Evolutionary conservation across 768 basidiomycete species (phyloP), one percentile per base, ranked within the genome.

Genomic region (Terana coerulea): DNA sequence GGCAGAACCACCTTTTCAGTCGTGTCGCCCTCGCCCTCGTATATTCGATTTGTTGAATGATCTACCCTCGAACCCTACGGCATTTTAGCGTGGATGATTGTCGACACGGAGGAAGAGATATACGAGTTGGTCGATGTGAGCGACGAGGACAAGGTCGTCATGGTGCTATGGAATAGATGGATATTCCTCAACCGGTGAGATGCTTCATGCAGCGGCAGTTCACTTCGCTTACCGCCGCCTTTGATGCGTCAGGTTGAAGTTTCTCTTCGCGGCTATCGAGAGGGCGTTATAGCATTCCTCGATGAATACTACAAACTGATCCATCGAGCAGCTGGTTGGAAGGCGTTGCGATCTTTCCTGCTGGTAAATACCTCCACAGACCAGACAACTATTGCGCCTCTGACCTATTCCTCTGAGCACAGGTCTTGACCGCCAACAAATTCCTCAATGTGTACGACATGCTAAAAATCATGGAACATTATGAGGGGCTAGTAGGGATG

Each of bases 141-240:
- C 34, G 87, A 88, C 51, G 86, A 89, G 55, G 80, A 86, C 52
- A 91, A 91, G 64, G 81, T 89, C 6, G 85, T 91, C 72, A 79
- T 81, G 49, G 86, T 87, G 5, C 67, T 91, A 11, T 91, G 88
- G 88, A 79, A 72, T 11, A 64, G 89, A 46, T 91, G 87, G 87
- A 86, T 89, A 3, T 65, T 82, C 45, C 62, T 83, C 28, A 75
- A 86, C 59, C 68, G 79, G 84, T 83, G 43, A 44, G 71, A 46
- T 12, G 6, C 17, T 44, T n/a, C 12, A 7, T 30, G 3, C 36
- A 11, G 29, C 21, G 12, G 17, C 17, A 17, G 17, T 6, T 34
- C 21, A 17, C 31, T 34, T 41, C 17, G 10, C 49, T 33, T 17
- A 33, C 8, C 8, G 28, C 28, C 31, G 29, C 31, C 19, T 21